Base-by-base conservation (phyloP, 805 yeast genomes). In the Danielia reshetovae region DNA sequence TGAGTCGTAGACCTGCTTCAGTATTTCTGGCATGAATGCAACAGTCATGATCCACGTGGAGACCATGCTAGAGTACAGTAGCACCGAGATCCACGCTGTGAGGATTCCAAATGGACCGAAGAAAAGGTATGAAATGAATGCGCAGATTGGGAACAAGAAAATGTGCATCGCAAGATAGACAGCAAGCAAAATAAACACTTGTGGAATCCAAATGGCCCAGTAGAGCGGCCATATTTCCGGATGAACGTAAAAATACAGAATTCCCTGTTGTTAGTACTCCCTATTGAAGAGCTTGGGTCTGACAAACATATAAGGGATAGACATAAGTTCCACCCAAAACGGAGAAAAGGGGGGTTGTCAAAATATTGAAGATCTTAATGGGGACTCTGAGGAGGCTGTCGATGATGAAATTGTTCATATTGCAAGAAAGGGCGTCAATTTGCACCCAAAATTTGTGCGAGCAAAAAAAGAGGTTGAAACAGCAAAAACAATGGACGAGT, bases 401-500 rank as follows among this genome's bases (percentile, higher is more conserved):
- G 7, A 7, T 9, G 9, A 19, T 6, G 11, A 13, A 7, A 24
- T 13, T 13, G 15, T 6, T 7, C 27, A 24, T 19, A 9, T n/a
- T n/a, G n/a, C n/a, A n/a, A n/a, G n/a, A n/a, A n/a, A n/a, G n/a
- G n/a, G n/a, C n/a, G 22, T 19, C 22, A 7, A 7, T 19, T 19
- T 19, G 22, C 22, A 19, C 22, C 22, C 22, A 19, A 19, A 19
- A 19, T 19, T 19, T 7, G 22, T 19, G 22, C 22, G 22, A 7
- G 9, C n/a, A n/a, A n/a, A n/a, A n/a, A n/a, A n/a, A n/a, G n/a
- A n/a, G n/a, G n/a, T n/a, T n/a, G n/a, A 28, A 30, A 35, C 29
- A 25, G 37, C 48, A 53, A 63, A 59, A 57, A 36, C 40, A 57
- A 41, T 75, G 81, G 81, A 76, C 81, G 78, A 75, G 79, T 73